phyloP scores from a whole-genome alignment of 2,329 filamentous ascomycete genomes.

The Neopestalotiopsis clavispora region DNA sequence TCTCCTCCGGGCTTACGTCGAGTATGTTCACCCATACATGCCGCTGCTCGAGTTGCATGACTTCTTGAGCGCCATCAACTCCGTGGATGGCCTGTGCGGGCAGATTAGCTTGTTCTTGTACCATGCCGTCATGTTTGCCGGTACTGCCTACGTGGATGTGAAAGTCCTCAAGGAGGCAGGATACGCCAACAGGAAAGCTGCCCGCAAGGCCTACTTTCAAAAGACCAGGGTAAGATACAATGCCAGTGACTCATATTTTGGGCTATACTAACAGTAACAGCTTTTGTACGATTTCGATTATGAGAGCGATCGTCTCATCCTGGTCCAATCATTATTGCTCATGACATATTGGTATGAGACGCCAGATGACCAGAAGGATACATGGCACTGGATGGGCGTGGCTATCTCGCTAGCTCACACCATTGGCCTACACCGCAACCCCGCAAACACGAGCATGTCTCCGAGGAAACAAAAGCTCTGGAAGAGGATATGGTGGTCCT shows the following conservation, averaged over 20 bases:
- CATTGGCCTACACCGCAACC: slow-evolving; percentile 89
- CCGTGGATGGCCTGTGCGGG: slow-evolving; percentile 70
- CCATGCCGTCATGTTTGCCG: slow-evolving; percentile 94
- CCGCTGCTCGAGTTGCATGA: slow-evolving; percentile 76
- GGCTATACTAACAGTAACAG: slow-evolving; percentile 44
- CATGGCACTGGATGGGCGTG: slow-evolving; percentile 98
- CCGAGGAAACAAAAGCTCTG: slow-evolving; percentile 77
- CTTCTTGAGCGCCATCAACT: slow-evolving; percentile 64
- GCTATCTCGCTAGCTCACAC: slow-evolving; percentile 92
- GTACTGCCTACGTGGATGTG: slow-evolving; percentile 86
- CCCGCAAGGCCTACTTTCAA: slow-evolving; percentile 86
- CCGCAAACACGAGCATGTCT: slow-evolving; percentile 76
- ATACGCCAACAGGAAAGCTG: slow-evolving; percentile 77
- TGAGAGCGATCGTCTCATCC: slow-evolving; percentile 84
- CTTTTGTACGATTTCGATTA: slow-evolving; percentile 95
- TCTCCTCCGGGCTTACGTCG: slow-evolving; percentile 79
- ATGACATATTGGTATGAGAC: slow-evolving; percentile 99
- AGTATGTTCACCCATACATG: slow-evolving; percentile 95
- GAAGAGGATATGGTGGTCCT: slow-evolving; percentile 98
- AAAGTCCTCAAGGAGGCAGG: slow-evolving; percentile 77
- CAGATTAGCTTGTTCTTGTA: slow-evolving; percentile 86
- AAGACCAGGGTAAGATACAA: slow-evolving; percentile 73
- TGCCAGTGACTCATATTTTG: not conserved
- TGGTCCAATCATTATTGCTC: slow-evolving; percentile 86
- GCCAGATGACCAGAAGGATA: slow-evolving; percentile 95